Conservation (phyloP, 2,329 filamentous ascomycete species). For the Aspergillus sp. region DNA sequence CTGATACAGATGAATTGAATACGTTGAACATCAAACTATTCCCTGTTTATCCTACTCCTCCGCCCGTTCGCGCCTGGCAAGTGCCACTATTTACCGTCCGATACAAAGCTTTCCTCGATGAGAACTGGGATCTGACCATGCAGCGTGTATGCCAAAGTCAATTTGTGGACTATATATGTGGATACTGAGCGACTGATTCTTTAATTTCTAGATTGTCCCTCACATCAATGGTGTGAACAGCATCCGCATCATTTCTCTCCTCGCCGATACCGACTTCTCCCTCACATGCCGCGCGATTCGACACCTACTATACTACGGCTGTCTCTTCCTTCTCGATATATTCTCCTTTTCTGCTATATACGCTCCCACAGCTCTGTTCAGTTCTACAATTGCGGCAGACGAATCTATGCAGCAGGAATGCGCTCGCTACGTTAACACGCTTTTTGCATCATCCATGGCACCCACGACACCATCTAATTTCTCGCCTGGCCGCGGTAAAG, state of each 20-base stretch:
- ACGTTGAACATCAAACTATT: slow-evolving; percentile 97
- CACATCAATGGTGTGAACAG: slow-evolving; percentile 91
- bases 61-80: slow-evolving; percentile 82
- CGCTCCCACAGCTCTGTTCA: slow-evolving; percentile 77
- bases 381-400: slow-evolving; percentile 74
- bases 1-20: slow-evolving; percentile 76
- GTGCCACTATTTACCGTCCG: slow-evolving; percentile 76
- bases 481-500: slow-evolving; percentile 29
- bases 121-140: slow-evolving; percentile 60
- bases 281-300: slow-evolving; percentile 84
- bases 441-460: slow-evolving; percentile 41
- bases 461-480: slow-evolving; percentile 26
- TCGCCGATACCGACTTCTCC: slow-evolving; percentile 83
- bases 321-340: slow-evolving; percentile 86
- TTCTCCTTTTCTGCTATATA: slow-evolving; percentile 95
- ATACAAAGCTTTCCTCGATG: slow-evolving; percentile 57
- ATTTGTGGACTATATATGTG: background rate
- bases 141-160: slow-evolving; percentile 43
- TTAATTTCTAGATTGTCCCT: slow-evolving; percentile 65
- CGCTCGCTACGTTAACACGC: slow-evolving; percentile 74
- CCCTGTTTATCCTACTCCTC: slow-evolving; percentile 76
- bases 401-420: slow-evolving; percentile 84
- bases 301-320: slow-evolving; percentile 92
- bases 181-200: background rate
- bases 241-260: slow-evolving; percentile 81